These are phyloP conservation scores for Thoreauomyces humboldtii DNA, from an alignment of 192 early-diverging fungal genomes.

Conservation along the genomic window DNA sequence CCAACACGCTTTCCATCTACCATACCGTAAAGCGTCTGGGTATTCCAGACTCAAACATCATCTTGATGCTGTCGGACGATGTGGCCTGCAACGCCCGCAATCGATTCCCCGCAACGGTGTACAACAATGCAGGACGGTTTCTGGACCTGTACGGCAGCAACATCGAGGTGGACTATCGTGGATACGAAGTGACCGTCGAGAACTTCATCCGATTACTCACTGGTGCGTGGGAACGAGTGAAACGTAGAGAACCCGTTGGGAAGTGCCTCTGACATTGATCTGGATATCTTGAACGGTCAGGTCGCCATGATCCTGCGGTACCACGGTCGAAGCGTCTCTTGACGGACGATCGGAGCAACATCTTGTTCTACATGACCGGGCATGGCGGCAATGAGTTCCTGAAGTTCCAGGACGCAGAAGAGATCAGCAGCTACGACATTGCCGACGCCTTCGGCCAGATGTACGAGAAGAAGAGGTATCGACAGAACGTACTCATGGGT, in stretches of 20 bases:
- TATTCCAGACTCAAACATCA: slow-evolving; percentile 97
- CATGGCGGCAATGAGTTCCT: slow-evolving; percentile 98
- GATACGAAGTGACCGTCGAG: slow-evolving; percentile 99
- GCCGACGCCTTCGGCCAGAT: slow-evolving; percentile 97
- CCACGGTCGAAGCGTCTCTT: slow-evolving; percentile 92
- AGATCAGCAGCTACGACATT: slow-evolving; percentile 92
- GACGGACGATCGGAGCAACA: slow-evolving; percentile 94
- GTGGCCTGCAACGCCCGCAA: slow-evolving; percentile 98
- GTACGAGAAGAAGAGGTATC: slow-evolving; percentile 85
- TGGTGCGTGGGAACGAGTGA: too few relatives aligned
- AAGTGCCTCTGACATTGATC: neutral
- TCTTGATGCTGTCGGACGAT: slow-evolving; percentile 99
- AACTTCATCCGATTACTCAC: slow-evolving; percentile 96
- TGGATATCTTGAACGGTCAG: slow-evolving; percentile 34
- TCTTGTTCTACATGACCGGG: slow-evolving; percentile 98
- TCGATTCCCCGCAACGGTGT: slow-evolving; percentile 86
- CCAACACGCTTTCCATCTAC: slow-evolving; percentile 98
- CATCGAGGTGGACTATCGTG: slow-evolving; percentile 97
- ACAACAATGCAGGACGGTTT: slow-evolving; percentile 76
- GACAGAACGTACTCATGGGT: too few relatives aligned
- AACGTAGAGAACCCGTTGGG: too few relatives aligned
- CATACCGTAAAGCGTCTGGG: slow-evolving; percentile 96
- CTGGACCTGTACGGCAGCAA: slow-evolving; percentile 95
- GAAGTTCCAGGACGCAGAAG: slow-evolving; percentile 98
- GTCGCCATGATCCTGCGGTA: slow-evolving; percentile 78